Evolutionary conservation across 495 filamentous ascomycete genomes (phyloP), one percentile per base, ranked within the genome.

Genomic region (Daldinia concentrica): DNA sequence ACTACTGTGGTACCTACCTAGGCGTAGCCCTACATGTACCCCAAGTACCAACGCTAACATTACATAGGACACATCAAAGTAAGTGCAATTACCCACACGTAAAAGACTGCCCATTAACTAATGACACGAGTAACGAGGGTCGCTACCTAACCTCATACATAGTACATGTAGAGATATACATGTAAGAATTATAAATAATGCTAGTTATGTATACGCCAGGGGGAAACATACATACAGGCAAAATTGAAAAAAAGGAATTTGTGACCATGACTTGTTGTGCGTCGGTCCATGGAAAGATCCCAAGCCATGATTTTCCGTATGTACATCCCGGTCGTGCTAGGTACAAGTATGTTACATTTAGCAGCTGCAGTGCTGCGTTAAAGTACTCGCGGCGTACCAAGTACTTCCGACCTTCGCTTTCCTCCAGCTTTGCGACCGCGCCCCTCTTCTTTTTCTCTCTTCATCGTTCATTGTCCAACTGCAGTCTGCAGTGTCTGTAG

Each of bases 211-310:
- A 45, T 45, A 45, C 54, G 30, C 34, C 30, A 1, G 29, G 4
- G 24, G 34, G n/a, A 61, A 22, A n/a, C n/a, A n/a, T n/a, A n/a
- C 34, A 58, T 62, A 73, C 71, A 70, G 71, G 71, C 66, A 74
- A 64, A 74, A 66, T 74, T 74, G 58, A 43, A 45, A 60, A 51
- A 32, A 60, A 62, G 50, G n/a, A 34, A 39, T n/a, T 48, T 48
- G 17, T 37, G 14, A 60, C 64, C 43, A 41, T 37, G 37, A 59
- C 50, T 62, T 55, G 37, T 62, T 55, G 37, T 41, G 43, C 24
- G 62, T 65, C 52, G 19, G 32, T 56, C 8, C 41, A 15, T 50
- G 17, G 11, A 50, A 48, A 22, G 52, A 39, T 48, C 22, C 52
- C 17, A 48, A 61, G 58, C 34, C 34, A 14, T 36, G 34, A 36